These are phyloP conservation scores for Vigna mungo DNA, from an alignment of 306 rosid species.

Conservation along the genomic window DNA sequence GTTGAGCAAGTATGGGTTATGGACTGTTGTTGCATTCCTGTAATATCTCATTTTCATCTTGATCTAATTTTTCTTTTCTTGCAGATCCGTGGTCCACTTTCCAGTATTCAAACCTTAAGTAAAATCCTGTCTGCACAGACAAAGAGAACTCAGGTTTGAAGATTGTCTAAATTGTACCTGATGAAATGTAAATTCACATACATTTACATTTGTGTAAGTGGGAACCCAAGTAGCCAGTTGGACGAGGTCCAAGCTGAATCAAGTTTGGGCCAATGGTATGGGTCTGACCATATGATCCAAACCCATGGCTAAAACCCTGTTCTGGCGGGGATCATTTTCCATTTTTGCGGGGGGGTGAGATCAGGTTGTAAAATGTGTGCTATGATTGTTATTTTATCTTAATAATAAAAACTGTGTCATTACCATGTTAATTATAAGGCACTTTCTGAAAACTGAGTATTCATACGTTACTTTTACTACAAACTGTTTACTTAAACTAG, in stretches of 20 bases:
- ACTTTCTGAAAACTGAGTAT: not conserved
- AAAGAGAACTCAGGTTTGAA: slow-evolving; percentile 81
- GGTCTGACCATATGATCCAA: not conserved
- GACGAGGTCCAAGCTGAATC: not conserved
- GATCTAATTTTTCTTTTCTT: slow-evolving; percentile 37
- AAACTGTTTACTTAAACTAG: slow-evolving; percentile 20
- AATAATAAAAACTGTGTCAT: slow-evolving; percentile 15
- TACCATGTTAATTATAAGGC: slow-evolving; percentile 11
- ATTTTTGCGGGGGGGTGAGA: no score
- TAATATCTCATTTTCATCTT: slow-evolving; percentile 16
- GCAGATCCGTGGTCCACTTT: slow-evolving; percentile 95
- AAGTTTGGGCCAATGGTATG: slow-evolving; percentile 2
- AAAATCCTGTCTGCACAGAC: slow-evolving; percentile 83
- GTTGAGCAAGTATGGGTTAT: slow-evolving; percentile 75
- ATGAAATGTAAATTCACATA: slow-evolving; percentile 31
- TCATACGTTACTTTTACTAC: not conserved
- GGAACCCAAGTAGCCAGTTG: not conserved
- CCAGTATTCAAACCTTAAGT: slow-evolving; percentile 86
- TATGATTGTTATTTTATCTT: not conserved
- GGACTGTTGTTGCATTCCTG: slow-evolving; percentile 24
- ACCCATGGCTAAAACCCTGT: not conserved
- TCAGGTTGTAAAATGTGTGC: not conserved
- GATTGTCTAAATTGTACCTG: slow-evolving; percentile 23
- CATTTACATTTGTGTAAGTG: not conserved
- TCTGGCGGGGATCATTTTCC: not conserved